phyloP scores from a whole-genome alignment of 2,329 filamentous ascomycete species.

The Cercospora nicotianae region DNA sequence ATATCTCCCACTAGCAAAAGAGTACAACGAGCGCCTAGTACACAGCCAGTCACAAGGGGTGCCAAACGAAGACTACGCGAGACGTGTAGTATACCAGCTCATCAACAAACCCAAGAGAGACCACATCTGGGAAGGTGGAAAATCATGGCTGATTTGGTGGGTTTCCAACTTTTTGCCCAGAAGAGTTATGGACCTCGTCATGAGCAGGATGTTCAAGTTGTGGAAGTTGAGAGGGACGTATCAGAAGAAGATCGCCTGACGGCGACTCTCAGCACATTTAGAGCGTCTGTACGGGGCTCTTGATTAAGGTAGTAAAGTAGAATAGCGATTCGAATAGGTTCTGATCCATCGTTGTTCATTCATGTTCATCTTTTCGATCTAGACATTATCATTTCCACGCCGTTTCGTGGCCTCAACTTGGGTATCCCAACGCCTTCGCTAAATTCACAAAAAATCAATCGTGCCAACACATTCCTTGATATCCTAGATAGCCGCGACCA shows the following conservation, averaged over 20 bases:
- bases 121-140: slow-evolving; percentile 56
- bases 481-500: background rate
- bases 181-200: slow-evolving; percentile 42
- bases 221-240: slow-evolving; percentile 43
- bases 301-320: background rate
- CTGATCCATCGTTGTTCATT: background rate
- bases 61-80: slow-evolving; percentile 55
- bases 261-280: background rate
- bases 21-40: slow-evolving; percentile 53
- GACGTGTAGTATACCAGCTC: slow-evolving; percentile 56
- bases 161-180: slow-evolving; percentile 50
- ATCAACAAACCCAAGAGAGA: slow-evolving; percentile 43
- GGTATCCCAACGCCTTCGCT: slow-evolving; percentile 1
- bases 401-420: background rate
- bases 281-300: slow-evolving; percentile 5
- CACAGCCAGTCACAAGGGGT: slow-evolving; percentile 58
- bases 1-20: slow-evolving; percentile 53
- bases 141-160: slow-evolving; percentile 52
- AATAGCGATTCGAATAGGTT: background rate
- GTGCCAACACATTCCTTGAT: background rate
- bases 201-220: slow-evolving; percentile 55
- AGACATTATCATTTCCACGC: background rate
- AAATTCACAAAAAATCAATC: background rate
- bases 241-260: slow-evolving; percentile 31
- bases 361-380: background rate